These are phyloP conservation scores for Vanrija humicola DNA, from an alignment of 1,284 basidiomycete genomes.

Conservation along the genomic window DNA sequence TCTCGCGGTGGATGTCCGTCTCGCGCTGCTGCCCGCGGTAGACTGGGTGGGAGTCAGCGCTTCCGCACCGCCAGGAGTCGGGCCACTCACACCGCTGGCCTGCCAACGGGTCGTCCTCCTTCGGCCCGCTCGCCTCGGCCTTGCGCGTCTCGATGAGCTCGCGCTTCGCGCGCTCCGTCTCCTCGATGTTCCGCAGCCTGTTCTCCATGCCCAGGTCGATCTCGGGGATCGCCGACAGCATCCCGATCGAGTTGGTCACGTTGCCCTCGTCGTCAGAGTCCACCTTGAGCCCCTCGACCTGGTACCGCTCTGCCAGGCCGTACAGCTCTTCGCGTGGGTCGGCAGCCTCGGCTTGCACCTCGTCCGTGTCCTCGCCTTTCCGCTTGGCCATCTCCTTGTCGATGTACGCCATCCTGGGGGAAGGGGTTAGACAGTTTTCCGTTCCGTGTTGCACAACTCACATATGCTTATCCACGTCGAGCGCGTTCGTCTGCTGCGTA, in stretches of 20 bases:
- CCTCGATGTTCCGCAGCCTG: conserved; percentile 89
- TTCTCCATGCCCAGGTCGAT: conserved; percentile 97
- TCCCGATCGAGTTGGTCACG: conserved; percentile 84
- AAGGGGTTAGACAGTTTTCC: background rate
- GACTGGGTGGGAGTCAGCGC: conserved; percentile 53
- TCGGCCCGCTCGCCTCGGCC: conserved; percentile 49
- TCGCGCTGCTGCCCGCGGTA: conserved; percentile 70
- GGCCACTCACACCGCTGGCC: conserved; percentile 72
- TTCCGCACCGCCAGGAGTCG: background rate
- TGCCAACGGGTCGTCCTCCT: conserved; percentile 62
- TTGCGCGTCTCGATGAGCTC: conserved; percentile 69
- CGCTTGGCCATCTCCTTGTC: conserved; percentile 84
- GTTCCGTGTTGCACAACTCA: conserved; percentile 47
- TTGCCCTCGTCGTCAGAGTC: conserved; percentile 70
- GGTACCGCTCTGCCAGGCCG: conserved; percentile 65
- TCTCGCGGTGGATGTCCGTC: conserved; percentile 74
- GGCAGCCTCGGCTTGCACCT: conserved; percentile 47
- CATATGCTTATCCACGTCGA: conserved; percentile 99
- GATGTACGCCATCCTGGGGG: conserved; percentile 88
- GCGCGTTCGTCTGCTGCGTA: conserved; percentile 89
- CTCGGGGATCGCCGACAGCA: conserved; percentile 95
- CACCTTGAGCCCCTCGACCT: conserved; percentile 34
- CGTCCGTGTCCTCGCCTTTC: conserved; percentile 56
- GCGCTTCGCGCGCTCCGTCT: conserved; percentile 92
- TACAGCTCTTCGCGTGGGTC: conserved; percentile 74